Conservation (phyloP, 495 filamentous ascomycete genomes). For the Elasticomyces elasticus region DNA sequence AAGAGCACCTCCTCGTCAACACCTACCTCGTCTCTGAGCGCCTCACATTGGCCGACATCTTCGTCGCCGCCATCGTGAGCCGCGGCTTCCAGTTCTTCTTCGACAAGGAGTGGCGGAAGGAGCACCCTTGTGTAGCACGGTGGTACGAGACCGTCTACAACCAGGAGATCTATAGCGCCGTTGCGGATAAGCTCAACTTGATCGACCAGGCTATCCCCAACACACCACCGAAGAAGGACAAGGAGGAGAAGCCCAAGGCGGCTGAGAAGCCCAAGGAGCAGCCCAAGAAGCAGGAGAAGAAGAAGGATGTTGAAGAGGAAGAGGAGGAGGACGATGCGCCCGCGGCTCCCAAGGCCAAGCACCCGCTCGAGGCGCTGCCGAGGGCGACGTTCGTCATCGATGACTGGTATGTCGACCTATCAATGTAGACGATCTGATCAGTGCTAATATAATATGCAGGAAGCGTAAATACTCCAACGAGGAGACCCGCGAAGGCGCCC, state of each 20-base stretch:
- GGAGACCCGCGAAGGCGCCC: slow-evolving; percentile 67
- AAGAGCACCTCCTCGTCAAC: slow-evolving; percentile 80
- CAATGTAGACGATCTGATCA: neutral
- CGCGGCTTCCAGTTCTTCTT: slow-evolving; percentile 82
- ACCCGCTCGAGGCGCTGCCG: slow-evolving; percentile 81
- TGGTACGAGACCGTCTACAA: slow-evolving; percentile 93
- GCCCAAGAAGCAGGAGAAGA: slow-evolving; percentile 42
- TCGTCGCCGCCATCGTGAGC: slow-evolving; percentile 62
- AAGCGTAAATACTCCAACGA: slow-evolving; percentile 98
- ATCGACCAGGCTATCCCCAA: slow-evolving; percentile 82
- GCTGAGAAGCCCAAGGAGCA: slow-evolving; percentile 35
- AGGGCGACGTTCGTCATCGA: slow-evolving; percentile 74
- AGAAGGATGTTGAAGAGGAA: slow-evolving; percentile 43
- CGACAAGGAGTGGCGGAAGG: slow-evolving; percentile 73
- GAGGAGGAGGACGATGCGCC: slow-evolving; percentile 59
- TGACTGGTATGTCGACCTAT: slow-evolving; percentile 50
- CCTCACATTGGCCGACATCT: slow-evolving; percentile 90
- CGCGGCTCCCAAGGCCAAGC: slow-evolving; percentile 82
- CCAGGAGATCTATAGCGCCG: slow-evolving; percentile 77
- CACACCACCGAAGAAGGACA: slow-evolving; percentile 78
- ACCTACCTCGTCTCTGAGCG: slow-evolving; percentile 98
- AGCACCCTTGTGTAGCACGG: slow-evolving; percentile 74
- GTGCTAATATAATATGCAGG: slow-evolving; percentile 3
- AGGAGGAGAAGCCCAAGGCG: slow-evolving; percentile 44
- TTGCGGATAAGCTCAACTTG: slow-evolving; percentile 61